Conservation (phyloP, 257 asterid genomes). For the Ilex asprella region DNA sequence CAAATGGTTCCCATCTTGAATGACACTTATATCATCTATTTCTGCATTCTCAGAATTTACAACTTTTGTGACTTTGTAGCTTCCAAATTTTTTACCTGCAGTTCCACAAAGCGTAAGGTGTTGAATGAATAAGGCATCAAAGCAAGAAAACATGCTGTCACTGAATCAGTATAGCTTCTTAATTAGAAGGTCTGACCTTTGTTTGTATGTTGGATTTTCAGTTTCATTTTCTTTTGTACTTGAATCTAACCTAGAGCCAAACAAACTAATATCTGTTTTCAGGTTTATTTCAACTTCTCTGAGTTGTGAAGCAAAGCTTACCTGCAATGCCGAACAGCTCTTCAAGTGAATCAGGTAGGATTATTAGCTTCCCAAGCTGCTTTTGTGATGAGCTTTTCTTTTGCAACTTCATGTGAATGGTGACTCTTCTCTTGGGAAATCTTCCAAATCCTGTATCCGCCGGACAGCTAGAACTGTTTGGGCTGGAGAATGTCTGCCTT, state of each 20-base stretch:
- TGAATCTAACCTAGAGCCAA: not conserved
- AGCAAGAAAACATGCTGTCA: not conserved
- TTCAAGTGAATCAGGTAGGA: not conserved
- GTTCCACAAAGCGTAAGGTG: conserved; percentile 22
- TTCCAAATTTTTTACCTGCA: conserved; percentile 78
- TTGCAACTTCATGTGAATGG: conserved; percentile 50
- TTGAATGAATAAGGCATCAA: conserved; percentile 16
- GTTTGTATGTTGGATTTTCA: not conserved
- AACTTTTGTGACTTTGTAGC: conserved; percentile 33
- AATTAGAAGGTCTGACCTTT: conserved; percentile 2
- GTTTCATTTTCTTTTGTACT: not conserved
- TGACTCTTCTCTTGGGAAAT: conserved; percentile 54
- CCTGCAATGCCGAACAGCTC: not conserved
- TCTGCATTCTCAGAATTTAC: conserved; percentile 66
- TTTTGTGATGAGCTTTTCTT: conserved; percentile 20
- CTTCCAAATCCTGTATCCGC: conserved; percentile 18
- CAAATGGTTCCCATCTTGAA: conserved; percentile 85
- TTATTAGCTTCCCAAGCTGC: conserved; percentile 13
- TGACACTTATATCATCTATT: conserved; percentile 62
- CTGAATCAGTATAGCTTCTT: not conserved
- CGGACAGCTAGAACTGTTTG: conserved; percentile 23
- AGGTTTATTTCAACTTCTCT: not conserved
- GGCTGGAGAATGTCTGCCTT: conserved; percentile 20
- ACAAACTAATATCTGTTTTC: too few relatives aligned
- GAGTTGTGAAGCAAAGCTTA: not conserved